phyloP scores from a whole-genome alignment of 306 rosid species.

The Prinsepia uniflora region DNA sequence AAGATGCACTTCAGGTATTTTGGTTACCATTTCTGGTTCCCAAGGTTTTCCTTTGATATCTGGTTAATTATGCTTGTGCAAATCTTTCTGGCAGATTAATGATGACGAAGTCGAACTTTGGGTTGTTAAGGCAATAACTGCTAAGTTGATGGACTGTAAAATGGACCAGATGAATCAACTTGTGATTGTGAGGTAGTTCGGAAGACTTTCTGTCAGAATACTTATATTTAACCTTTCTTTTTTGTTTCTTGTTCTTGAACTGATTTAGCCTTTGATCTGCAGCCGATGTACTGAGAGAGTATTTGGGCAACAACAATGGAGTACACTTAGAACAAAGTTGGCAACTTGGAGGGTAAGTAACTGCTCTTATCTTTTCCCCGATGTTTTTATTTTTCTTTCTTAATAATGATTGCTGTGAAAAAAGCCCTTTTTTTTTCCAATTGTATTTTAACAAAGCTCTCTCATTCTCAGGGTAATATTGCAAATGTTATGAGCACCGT shows the following conservation, averaged over 20 bases:
- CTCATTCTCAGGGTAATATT: slow-evolving; percentile 57
- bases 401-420: no score
- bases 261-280: slow-evolving; percentile 31
- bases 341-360: slow-evolving; percentile 77
- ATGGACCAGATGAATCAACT: slow-evolving; percentile 95
- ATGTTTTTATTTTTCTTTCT: no score
- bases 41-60: slow-evolving; percentile 7
- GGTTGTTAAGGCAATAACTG: slow-evolving; percentile 86
- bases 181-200: slow-evolving; percentile 59
- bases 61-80: slow-evolving; percentile 7
- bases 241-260: background rate
- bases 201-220: background rate
- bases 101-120: slow-evolving; percentile 79
- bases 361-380: background rate
- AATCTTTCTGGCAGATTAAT: slow-evolving; percentile 46
- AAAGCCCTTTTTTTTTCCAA: background rate
- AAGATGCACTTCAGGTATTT: slow-evolving; percentile 64
- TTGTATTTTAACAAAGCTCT: slow-evolving; percentile 3
- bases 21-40: slow-evolving; percentile 17
- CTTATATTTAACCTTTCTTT: background rate
- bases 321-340: slow-evolving; percentile 63
- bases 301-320: slow-evolving; percentile 82
- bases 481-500: slow-evolving; percentile 69
- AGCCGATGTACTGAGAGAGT: slow-evolving; percentile 70
- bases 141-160: slow-evolving; percentile 82